Percentiles rank a stretch among this genome's conserved stretches.
phyloP scores from a whole-genome alignment of 345 rosid genomes.

The Gossypium ekmanianum region DNA sequence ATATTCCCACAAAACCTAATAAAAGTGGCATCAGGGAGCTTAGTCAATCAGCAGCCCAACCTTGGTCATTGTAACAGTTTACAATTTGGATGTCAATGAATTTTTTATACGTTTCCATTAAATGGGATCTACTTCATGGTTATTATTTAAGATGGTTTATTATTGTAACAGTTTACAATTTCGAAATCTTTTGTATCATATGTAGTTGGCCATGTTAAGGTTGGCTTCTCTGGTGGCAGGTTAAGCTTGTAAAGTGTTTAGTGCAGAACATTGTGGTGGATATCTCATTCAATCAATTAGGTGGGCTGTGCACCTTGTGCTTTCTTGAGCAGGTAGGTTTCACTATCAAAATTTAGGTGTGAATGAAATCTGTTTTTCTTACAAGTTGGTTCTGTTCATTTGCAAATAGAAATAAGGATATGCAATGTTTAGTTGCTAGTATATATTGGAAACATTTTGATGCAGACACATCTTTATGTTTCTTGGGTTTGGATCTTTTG shows the following conservation, averaged over 20 bases:
- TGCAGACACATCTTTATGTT: not conserved
- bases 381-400: not conserved
- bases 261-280: conserved; percentile 84
- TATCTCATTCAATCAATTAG: conserved; percentile 89
- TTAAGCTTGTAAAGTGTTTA: conserved; percentile 80
- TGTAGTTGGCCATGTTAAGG: conserved; percentile 11
- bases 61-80: not conserved
- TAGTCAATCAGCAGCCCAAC: too few species aligned
- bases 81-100: not conserved
- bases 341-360: not conserved
- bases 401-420: not conserved
- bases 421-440: not conserved
- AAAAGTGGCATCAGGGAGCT: not conserved
- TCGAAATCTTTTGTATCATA: conserved; percentile 1
- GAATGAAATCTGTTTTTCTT: conserved; percentile 8
- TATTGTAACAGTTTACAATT: not conserved
- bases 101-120: not conserved
- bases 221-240: conserved; percentile 47
- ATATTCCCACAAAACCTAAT: not conserved
- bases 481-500: conserved; percentile 2
- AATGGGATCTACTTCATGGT: not conserved
- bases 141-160: conserved; percentile 4
- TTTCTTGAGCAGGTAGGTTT: conserved; percentile 82
- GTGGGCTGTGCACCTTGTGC: conserved; percentile 80
- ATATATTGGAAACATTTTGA: not conserved